Base-by-base conservation (phyloP, 2,329 filamentous ascomycete genomes). In the Penicillium sp. region DNA sequence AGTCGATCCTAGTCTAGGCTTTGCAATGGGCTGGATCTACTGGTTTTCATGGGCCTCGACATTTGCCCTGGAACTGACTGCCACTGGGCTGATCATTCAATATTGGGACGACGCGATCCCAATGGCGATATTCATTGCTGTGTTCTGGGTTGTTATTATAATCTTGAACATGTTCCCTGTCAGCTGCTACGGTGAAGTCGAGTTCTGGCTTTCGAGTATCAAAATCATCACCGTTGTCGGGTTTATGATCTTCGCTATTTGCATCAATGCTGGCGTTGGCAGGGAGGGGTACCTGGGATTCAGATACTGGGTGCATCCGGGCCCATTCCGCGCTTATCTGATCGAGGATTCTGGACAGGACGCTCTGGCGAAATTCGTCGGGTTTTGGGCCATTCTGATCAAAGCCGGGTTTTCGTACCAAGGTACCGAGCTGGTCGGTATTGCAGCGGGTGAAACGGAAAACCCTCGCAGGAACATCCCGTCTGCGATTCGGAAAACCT, bases 261-360 rank as follows among this genome's bases (percentile, higher is more conserved):
- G 48, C 24, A 37, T 50, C 29, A 50, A 50, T 22, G 48, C 48
- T 13, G 48, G 48, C 1, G 48, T 15, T n/a, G 48, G 48, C 10
- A 46, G 28, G 8, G 42, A 50, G 22, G 48, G 48, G 3, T 50
- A 50, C 24, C 29, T 50, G 2, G 48, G 48, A 5, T 50, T 50
- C 19, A 50, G 48, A 19, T 50, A 50, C 29, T 50, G 48, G 48
- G 29, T 50, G 12, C 48, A 50, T 13, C 48, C 48, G 1, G 48
- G 48, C 2, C 48, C 48, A 33, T 85, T 81, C 1, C 83, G 83
- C 0, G 81, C 84, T 1, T 84, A 84, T 9, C 72, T 88, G 43
- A 84, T 89, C 48, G 85, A 89, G 53, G 81, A 88, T 64, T 88
- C 84, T 66, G 88, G 84, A 85, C 74, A 81, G 89, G 43, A 87